phyloP scores from a whole-genome alignment of 1,284 basidiomycete species.

The Ceratobasidium sp. region DNA sequence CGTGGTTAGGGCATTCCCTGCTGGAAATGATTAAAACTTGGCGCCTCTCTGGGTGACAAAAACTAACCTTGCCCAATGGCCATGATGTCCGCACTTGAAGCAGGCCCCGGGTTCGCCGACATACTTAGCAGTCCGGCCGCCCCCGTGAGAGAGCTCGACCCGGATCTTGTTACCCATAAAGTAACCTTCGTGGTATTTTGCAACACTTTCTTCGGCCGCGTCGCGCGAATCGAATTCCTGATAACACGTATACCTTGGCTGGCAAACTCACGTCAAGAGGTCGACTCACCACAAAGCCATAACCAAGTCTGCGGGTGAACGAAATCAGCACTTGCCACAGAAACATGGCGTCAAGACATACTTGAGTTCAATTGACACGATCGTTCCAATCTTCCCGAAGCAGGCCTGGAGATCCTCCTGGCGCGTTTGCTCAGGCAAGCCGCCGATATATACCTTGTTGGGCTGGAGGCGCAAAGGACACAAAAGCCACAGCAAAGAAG shows the following conservation, averaged over 20 bases:
- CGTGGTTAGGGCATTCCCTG: constrained; percentile 78
- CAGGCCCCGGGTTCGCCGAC: constrained; percentile 82
- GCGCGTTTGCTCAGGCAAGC: constrained; percentile 83
- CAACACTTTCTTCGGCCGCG: constrained; percentile 83
- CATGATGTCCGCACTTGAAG: constrained; percentile 82
- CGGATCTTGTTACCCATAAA: constrained; percentile 91
- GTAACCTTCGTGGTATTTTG: constrained; percentile 81
- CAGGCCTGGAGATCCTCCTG: constrained; percentile 83
- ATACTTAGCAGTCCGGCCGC: constrained; percentile 79
- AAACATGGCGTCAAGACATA: constrained; percentile 58
- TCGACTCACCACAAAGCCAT: constrained; percentile 81
- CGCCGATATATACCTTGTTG: constrained; percentile 90
- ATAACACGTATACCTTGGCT: constrained; percentile 22
- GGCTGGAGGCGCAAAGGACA: constrained; percentile 64
- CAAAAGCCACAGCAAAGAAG: constrained; percentile 60
- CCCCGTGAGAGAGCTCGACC: constrained; percentile 83
- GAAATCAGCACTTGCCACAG: constrained; percentile 11
- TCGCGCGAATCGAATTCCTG: constrained; percentile 84
- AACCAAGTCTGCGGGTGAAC: constrained; percentile 68
- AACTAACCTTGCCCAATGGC: constrained; percentile 85
- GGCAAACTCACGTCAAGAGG: background rate
- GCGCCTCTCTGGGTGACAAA: constrained; percentile 31
- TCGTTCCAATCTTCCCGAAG: constrained; percentile 83
- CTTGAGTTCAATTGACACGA: constrained; percentile 82
- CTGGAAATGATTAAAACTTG: constrained; percentile 38